Base-by-base conservation (phyloP, 2,329 filamentous ascomycete genomes). In the Venturia effusa region DNA sequence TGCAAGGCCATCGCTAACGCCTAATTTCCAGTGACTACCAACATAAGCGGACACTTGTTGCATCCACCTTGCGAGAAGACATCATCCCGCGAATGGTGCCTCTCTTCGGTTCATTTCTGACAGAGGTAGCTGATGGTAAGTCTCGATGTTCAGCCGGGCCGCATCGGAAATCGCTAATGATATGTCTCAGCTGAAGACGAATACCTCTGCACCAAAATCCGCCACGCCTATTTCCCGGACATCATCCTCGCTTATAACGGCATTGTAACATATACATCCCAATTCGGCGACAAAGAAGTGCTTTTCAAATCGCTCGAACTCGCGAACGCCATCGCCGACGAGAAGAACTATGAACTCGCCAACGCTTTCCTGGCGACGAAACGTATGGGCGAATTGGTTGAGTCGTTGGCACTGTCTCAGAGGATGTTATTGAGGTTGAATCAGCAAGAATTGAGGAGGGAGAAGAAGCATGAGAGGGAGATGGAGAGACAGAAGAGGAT, bases 261-360 rank as follows among this genome's bases (percentile, higher is more conserved):
- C 69, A 87, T 89, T 1, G 79, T 97, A 61, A 89, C 95, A 72
- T 89, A 88, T 71, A 88, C 89, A 0, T 91, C 90, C 3, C 86
- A 85, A 59, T 82, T 84, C 60, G 78, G 95, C 54, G 88, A 86
- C 57, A 86, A 91, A 54, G 89, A 93, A 65, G 84, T 88, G 68
- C 80, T 96, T 22, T 81, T 94, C 32, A 87, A 93, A 71, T 89
- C 88, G 70, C 93, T 99, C 89, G 90, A 96, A 65, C 79, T 99
- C 19, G 87, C 91, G 0, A 85, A 87, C 1, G 73, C 86, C 1
- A 83, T 96, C 61, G 90, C 93, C 84, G 64, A 65, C 17, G 24
- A 48, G 15, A 57, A 86, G 67, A 83, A 81, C 66, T 86, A 86
- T 30, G 86, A 88, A 68, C 75, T 93, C 48, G 84, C 87, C 1